Evolutionary conservation across 2,329 filamentous ascomycete species (phyloP).

Genomic region (Exserohilum turcica): DNA sequence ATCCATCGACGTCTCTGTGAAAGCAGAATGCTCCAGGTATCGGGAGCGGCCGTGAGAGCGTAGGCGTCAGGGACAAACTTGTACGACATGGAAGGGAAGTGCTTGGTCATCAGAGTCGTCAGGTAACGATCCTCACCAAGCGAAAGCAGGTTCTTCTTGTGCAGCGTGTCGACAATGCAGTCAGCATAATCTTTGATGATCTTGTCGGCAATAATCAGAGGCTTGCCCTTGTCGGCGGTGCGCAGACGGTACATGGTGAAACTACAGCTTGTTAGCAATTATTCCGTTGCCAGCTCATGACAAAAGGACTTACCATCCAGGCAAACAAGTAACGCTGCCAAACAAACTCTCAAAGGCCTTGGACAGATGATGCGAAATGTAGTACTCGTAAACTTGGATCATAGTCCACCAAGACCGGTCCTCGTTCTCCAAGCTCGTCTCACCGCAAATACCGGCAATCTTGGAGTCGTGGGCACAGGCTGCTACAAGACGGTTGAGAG

Average conservation of each 20-base stretch:
- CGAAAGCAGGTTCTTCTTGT: slow-evolving; percentile 91
- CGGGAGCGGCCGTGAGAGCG: slow-evolving; percentile 89
- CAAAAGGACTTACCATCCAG: slow-evolving; percentile 79
- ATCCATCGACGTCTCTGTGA: slow-evolving; percentile 99
- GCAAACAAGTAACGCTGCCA: slow-evolving; percentile 96
- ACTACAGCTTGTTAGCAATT: slow-evolving; percentile 57
- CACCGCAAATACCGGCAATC: slow-evolving; percentile 96
- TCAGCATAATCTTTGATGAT: slow-evolving; percentile 88
- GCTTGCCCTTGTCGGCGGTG: slow-evolving; percentile 91
- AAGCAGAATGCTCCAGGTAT: slow-evolving; percentile 89
- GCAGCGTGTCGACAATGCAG: slow-evolving; percentile 88
- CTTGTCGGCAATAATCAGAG: slow-evolving; percentile 88
- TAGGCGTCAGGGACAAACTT: slow-evolving; percentile 95
- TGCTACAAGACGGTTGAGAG: slow-evolving; percentile 88
- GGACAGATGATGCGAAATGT: slow-evolving; percentile 94
- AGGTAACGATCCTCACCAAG: slow-evolving; percentile 97
- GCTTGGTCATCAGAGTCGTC: slow-evolving; percentile 96
- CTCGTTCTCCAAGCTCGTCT: slow-evolving; percentile 95
- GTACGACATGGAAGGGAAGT: slow-evolving; percentile 94
- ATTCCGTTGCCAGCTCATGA: neutral
- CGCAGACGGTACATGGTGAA: slow-evolving; percentile 98
- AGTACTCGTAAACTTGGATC: slow-evolving; percentile 99
- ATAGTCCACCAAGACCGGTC: slow-evolving; percentile 98
- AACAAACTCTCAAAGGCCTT: slow-evolving; percentile 99
- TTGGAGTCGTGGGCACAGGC: slow-evolving; percentile 92